Percentiles rank a stretch among this genome's conserved stretches.
These are phyloP conservation scores for Cymbidium sinense DNA, from an alignment of 106 monocot genomes.

Conservation along the genomic window DNA sequence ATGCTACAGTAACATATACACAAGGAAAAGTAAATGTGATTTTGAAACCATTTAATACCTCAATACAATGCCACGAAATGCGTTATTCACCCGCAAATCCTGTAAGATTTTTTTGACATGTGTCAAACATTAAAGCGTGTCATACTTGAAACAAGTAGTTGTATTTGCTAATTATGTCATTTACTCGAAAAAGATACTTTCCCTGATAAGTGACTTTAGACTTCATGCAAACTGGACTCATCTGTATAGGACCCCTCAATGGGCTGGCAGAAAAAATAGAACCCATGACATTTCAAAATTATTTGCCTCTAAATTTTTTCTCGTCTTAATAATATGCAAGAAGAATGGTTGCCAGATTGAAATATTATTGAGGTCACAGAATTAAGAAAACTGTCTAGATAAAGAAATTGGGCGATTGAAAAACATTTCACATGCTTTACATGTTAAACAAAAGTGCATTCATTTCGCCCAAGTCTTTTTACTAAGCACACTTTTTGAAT, in stretches of 20 bases:
- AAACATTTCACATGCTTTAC: neutral
- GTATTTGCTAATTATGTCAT: neutral
- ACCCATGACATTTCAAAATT: neutral
- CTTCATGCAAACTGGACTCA: constrained; percentile 1
- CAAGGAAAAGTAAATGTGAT: neutral
- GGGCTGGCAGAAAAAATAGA: neutral
- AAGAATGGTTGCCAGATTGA: neutral
- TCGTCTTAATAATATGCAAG: neutral
- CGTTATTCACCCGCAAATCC: constrained; percentile 72
- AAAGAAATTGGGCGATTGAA: neutral
- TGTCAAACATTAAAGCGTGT: neutral
- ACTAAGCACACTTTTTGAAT: too few species aligned
- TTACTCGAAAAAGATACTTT: neutral
- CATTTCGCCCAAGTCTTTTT: neutral
- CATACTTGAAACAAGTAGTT: neutral
- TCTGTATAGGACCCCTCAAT: neutral
- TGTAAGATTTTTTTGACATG: constrained; percentile 27
- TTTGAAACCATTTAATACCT: constrained; percentile 42
- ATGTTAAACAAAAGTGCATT: neutral
- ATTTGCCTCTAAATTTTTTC: neutral
- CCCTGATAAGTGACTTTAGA: neutral
- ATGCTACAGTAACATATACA: neutral
- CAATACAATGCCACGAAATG: constrained; percentile 84
- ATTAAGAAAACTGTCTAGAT: neutral
- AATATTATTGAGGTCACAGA: neutral